Base-by-base conservation (phyloP, 2,329 filamentous ascomycete species). In the Nemania sp. region DNA sequence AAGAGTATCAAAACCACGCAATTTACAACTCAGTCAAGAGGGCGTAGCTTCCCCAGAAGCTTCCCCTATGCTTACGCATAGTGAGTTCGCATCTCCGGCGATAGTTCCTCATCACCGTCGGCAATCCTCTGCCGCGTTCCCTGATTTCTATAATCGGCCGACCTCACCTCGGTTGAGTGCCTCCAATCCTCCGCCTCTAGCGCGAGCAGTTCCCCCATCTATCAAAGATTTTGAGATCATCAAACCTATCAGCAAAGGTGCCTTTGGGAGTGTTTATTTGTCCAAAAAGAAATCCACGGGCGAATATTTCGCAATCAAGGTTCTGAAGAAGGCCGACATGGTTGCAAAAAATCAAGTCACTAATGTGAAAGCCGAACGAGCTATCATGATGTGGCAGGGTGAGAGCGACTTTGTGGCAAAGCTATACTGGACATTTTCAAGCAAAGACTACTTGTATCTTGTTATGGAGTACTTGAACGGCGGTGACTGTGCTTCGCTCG, bases 341-440 rank as follows among this genome's bases (percentile, higher is more conserved):
- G 91, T 99, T 59, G 94, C 94, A 57, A 99, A 99, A 74, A 99
- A 99, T 70, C 94, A 99, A 70, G 92, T 99, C 64, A 96, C 94
- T 63, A 99, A 99, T 68, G 94, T 99, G 67, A 97, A 99, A 73
- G 94, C 95, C 7, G 94, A 99, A 73, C 84, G 94, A 62, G 95
- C 95, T 19, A 99, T 99, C 69, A 97, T 99, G 94, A 99, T 99
- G 94, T 97, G 94, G 90, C 94, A 99, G 75, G 94, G 94, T 19
- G 91, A 97, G 72, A 99, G 95, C 70, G 94, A 99, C 56, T 99
- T 99, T 70, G 94, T 99, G 53, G 94, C 94, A 22, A 99, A 99
- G 75, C 81, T 99, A 11, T 99, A 97, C 75, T 99, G 95, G 95
- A 99, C 94, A 0, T 99, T 99, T 68, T 96, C 94, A 3, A 99